phyloP scores from a whole-genome alignment of 805 yeast species.

The Kodamaea jinghongensis region DNA sequence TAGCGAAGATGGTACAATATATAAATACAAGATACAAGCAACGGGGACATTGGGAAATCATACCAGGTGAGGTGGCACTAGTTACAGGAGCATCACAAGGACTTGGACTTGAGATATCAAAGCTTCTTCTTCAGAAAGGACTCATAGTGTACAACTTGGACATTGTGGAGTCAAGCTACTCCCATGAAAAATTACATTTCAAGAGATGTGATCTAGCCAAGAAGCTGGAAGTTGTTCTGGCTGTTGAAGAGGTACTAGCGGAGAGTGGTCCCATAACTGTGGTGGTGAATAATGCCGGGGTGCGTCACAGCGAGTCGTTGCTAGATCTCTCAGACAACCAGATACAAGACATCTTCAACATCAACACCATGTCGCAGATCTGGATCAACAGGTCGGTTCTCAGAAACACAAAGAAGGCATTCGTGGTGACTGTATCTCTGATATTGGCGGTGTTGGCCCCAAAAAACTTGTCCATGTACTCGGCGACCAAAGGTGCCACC shows the following conservation, averaged over 20 bases:
- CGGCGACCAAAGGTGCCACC: slow-evolving; percentile 49
- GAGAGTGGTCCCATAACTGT: slow-evolving; percentile 24
- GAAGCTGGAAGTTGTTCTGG: slow-evolving; percentile 13
- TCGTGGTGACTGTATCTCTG: slow-evolving; percentile 45
- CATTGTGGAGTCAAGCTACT: slow-evolving; percentile 14
- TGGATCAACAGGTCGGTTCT: slow-evolving; percentile 23
- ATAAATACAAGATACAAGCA: slow-evolving; percentile 4
- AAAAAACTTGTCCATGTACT: slow-evolving; percentile 43
- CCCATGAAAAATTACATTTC: slow-evolving; percentile 18
- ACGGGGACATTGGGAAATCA: slow-evolving; percentile 8
- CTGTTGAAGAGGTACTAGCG: slow-evolving; percentile 13
- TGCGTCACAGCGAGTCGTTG: slow-evolving; percentile 35
- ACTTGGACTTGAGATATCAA: slow-evolving; percentile 43
- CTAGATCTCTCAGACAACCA: slow-evolving; percentile 20
- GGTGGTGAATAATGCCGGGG: slow-evolving; percentile 50
- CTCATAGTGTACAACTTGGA: slow-evolving; percentile 33
- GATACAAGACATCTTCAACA: slow-evolving; percentile 24
- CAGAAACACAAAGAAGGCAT: slow-evolving; percentile 17
- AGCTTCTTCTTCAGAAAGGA: slow-evolving; percentile 16
- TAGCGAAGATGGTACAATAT: background rate
- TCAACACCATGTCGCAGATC: slow-evolving; percentile 33
- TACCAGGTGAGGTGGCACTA: slow-evolving; percentile 21
- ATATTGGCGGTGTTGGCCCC: slow-evolving; percentile 51
- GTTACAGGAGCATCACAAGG: slow-evolving; percentile 55
- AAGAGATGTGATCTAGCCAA: slow-evolving; percentile 24